Evolutionary conservation across 495 filamentous ascomycete genomes (phyloP), one percentile per base, ranked within the genome.

Genomic region (Penicillium atrosanguineum): DNA sequence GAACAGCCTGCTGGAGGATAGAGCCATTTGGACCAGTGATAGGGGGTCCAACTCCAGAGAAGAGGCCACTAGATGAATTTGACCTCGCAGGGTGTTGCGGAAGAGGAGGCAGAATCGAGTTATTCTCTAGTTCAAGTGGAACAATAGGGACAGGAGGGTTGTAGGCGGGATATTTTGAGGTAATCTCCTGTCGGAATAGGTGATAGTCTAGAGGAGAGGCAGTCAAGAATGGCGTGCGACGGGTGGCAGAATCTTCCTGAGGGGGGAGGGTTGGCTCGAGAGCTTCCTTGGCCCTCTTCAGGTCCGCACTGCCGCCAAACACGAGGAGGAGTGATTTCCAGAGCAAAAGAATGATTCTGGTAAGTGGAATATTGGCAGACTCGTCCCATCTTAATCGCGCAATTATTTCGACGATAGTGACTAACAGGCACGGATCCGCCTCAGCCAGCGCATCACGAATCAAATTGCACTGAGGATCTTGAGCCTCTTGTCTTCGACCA

Each of bases 121-220:
- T 93, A 50, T 91, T 89, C 36, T 96, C 91, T 7, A 89, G 78
- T 61, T 97, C 91, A 1, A 98, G 77, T 1, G 93, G 90, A 52
- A 98, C 84, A 12, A 88, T 69, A 1, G 89, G 85, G 23, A 83
- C 86, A 20, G 94, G 95, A 5, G 94, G 93, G 54, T 91, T 86
- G 68, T 97, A 98, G 5, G 95, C 88, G 6, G 94, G 94, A 63
- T 98, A 98, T 73, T 98, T 98, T 0, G 94, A 97, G n/a, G 86
- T 95, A 57, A 98, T 91, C 68, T 98, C 94, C 68, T 97, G 93
- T 23, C 95, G 85, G 64, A 98, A 98, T 12, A 90, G 78, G 64
- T 97, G 93, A 63, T 98, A 98, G 62, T 98, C 95, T 9, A 98
- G 77, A 12, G 95, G 94, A 9, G 92, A 96, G 6, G 94, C 91